Base-by-base conservation (phyloP, 352 stramenopile genomes). In the Pythium scleroteichum region DNA sequence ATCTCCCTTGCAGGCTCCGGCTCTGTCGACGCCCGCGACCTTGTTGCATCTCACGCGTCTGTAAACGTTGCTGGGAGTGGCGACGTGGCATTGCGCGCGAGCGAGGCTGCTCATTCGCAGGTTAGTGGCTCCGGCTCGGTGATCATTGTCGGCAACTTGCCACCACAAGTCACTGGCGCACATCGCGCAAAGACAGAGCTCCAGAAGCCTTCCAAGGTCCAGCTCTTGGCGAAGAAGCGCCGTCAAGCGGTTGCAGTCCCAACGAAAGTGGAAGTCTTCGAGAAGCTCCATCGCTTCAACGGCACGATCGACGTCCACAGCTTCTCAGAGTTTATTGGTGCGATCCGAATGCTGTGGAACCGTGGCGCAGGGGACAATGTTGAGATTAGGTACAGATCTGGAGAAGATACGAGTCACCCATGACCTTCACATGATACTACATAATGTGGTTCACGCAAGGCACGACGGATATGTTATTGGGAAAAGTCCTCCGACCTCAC, bases 1-100 rank as follows among this genome's bases (percentile, higher is more conserved):
- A 45, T 68, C 38, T 55, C 42, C n/a, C 59, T 76, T 48, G 47
- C 65, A 19, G 68, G 68, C 16, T 76, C 68, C 0, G 68, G 68
- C 0, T 42, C 54, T 4, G 51, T 76, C 1, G 64, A 76, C 8
- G 56, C 50, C 0, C 59, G 64, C 24, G 61, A 72, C 50, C 19
- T 76, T 8, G 39, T 63, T 9, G 61, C 46, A 8, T 40, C 57
- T n/a, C 19, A 52, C 19, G 51, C 51, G 6, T 23, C n/a, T 2
- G 44, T 45, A 0, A 50, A 64, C 3, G 38, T 72, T 4, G 47
- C 55, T 9, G 68, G 68, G 3, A 76, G 68, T 23, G 68, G 68
- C 1, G 41, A 62, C 29, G 35, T 50, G 13, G 42, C 65, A 8
- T 32, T 73, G 12, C 61, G 64, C n/a, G 59, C 53, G 12, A 40